phyloP scores from a whole-genome alignment of 2,329 filamentous ascomycete species.

The Aspergillus tamarii region DNA sequence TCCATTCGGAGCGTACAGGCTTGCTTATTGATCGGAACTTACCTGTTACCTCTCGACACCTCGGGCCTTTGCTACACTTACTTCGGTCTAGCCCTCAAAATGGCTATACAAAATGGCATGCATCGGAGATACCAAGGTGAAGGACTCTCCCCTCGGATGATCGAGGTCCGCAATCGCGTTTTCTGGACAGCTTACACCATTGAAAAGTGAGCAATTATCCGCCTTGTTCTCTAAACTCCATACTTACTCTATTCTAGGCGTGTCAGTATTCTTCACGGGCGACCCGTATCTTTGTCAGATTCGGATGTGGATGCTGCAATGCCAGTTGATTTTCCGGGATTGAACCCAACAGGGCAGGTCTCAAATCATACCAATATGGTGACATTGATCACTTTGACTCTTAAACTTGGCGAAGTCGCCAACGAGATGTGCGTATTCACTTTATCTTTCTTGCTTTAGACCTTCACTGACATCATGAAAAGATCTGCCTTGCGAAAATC shows the following conservation, averaged over 20 bases:
- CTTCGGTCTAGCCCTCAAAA: conserved; percentile 58
- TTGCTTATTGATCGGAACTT: conserved; percentile 60
- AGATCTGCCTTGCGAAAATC: conserved; percentile 44
- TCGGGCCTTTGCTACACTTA: conserved; percentile 62
- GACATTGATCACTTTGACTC: conserved; percentile 49
- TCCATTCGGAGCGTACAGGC: conserved; percentile 63
- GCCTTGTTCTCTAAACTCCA: not conserved
- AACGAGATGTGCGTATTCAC: conserved; percentile 42
- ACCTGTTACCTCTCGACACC: conserved; percentile 59
- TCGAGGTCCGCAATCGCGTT: conserved; percentile 59
- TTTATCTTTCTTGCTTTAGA: not conserved
- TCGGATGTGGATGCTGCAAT: conserved; percentile 59
- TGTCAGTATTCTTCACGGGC: conserved; percentile 60
- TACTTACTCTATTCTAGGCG: conserved; percentile 41
- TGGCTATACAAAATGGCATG: conserved; percentile 65
- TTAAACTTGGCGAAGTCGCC: conserved; percentile 44
- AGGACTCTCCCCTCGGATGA: conserved; percentile 51
- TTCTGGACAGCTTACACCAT: conserved; percentile 63
- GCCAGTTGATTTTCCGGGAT: conserved; percentile 51
- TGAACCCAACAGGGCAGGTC: conserved; percentile 46
- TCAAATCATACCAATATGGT: conserved; percentile 54
- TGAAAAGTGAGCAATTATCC: conserved; percentile 50
- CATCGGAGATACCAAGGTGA: conserved; percentile 56
- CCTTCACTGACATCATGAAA: conserved; percentile 26
- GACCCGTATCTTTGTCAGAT: conserved; percentile 57